Base-by-base conservation (phyloP, 768 basidiomycete genomes). In the Termitomyces bulborhizus region DNA sequence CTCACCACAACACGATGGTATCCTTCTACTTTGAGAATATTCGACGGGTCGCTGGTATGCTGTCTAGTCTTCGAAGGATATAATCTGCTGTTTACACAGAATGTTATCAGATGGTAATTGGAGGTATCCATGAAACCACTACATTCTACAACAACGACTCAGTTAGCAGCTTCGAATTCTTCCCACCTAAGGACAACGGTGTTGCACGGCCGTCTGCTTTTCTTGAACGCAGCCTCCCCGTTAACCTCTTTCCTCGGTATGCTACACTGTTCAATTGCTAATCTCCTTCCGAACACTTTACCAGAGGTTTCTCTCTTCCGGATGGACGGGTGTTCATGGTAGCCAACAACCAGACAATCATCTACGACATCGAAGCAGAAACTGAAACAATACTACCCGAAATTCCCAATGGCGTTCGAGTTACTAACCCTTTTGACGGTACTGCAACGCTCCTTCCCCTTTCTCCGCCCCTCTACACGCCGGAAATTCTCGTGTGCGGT, bases 111-210 rank as follows among this genome's bases (percentile, higher is more conserved):
- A 69, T 69, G 64, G 57, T 59, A 16, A 34, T 59, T 4, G 58
- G 58, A 21, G 58, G 58, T 13, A 57, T 54, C 13, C 51, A 40
- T 31, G 27, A 55, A 5, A n/a, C n/a, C 24, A 55, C 56, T 26
- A 63, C 24, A 60, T 69, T 53, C 61, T 68, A 55, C 66, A 88
- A 86, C 63, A 81, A 78, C 27, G 75, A 71, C 51, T 80, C 82
- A 3, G 77, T 80, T 44, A 84, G 81, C 65, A 84, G 82, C 0
- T 69, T 72, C 41, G 74, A 74, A 53, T 76, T 56, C 24, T 56
- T 56, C 45, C 55, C 55, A 27, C 50, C 55, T 9, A 76, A 76
- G 51, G 73, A 74, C 52, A 66, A 69, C 18, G 72, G 71, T 55
- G 54, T 67, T 15, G 68, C 66, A 26, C 63, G 63, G 16, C 68